These are phyloP conservation scores for Fagopyrum homotropicum DNA, from an alignment of 148 eudicot species.

Conservation along the genomic window DNA sequence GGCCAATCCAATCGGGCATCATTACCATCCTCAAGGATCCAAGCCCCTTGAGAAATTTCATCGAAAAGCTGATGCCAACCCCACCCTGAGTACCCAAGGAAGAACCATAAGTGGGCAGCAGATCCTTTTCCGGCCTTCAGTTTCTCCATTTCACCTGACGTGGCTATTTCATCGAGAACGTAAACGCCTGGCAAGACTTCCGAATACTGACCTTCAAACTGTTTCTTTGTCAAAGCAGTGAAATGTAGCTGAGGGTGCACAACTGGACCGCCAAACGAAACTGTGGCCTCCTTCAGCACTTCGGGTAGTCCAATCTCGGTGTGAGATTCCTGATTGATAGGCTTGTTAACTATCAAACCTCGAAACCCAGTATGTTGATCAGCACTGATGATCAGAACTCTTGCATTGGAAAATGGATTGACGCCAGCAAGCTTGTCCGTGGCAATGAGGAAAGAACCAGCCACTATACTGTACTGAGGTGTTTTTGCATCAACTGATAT, in stretches of 20 bases:
- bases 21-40: slow-evolving; percentile 37
- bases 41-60: slow-evolving; percentile 71
- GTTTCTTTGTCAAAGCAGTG: slow-evolving; percentile 43
- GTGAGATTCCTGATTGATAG: slow-evolving; percentile 58
- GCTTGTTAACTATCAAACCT: slow-evolving; percentile 74
- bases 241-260: slow-evolving; percentile 49
- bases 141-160: slow-evolving; percentile 28
- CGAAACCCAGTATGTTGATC: slow-evolving; percentile 51
- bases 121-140: slow-evolving; percentile 41
- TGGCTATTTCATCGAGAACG: slow-evolving; percentile 50
- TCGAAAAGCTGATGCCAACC: slow-evolving; percentile 58
- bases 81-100: slow-evolving; percentile 76
- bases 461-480: slow-evolving; percentile 22
- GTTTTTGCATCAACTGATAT: slow-evolving; percentile 16
- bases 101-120: slow-evolving; percentile 62
- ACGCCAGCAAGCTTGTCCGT: slow-evolving; percentile 43
- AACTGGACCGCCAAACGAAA: slow-evolving; percentile 80
- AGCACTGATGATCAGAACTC: slow-evolving; percentile 56
- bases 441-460: slow-evolving; percentile 66
- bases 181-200: slow-evolving; percentile 51
- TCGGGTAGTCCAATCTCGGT: slow-evolving; percentile 31
- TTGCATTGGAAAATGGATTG: slow-evolving; percentile 45
- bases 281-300: slow-evolving; percentile 41
- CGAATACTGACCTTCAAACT: slow-evolving; percentile 15
- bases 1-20: slow-evolving; percentile 46